Evolutionary conservation across 2,329 filamentous ascomycete species (phyloP).

Genomic region (Amphichorda felina): DNA sequence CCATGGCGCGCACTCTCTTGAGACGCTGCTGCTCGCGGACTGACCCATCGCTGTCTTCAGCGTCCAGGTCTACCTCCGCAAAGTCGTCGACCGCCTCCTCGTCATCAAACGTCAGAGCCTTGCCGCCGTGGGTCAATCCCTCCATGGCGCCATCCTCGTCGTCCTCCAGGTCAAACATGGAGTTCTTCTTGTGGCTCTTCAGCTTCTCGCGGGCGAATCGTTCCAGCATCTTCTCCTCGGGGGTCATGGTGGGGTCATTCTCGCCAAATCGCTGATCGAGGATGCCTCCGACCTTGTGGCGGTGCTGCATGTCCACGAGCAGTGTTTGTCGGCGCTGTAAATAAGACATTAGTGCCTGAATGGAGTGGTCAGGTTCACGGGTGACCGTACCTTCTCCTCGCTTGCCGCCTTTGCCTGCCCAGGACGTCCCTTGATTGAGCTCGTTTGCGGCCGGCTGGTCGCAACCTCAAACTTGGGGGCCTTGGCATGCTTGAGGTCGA

Average conservation of each 20-base stretch:
- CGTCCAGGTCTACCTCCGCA: constrained; percentile 60
- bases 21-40: constrained; percentile 40
- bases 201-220: constrained; percentile 85
- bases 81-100: constrained; percentile 57
- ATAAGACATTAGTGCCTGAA: neutral
- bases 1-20: constrained; percentile 42
- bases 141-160: constrained; percentile 44
- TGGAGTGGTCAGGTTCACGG: neutral
- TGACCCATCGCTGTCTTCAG: constrained; percentile 44
- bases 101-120: constrained; percentile 54
- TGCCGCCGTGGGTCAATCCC: constrained; percentile 73
- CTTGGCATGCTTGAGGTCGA: constrained; percentile 76
- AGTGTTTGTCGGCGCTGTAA: constrained; percentile 64
- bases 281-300: constrained; percentile 87
- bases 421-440: constrained; percentile 58
- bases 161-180: constrained; percentile 85
- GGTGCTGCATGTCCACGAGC: constrained; percentile 77
- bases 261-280: constrained; percentile 92
- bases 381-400: constrained; percentile 60
- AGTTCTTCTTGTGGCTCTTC: constrained; percentile 61
- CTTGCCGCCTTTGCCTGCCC: constrained; percentile 75
- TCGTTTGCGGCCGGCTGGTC: constrained; percentile 44
- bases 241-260: constrained; percentile 84
- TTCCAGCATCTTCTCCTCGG: constrained; percentile 85
- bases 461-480: constrained; percentile 80